These are phyloP conservation scores for Abortiporus biennis DNA, from an alignment of 1,284 basidiomycete species.

Conservation along the genomic window DNA sequence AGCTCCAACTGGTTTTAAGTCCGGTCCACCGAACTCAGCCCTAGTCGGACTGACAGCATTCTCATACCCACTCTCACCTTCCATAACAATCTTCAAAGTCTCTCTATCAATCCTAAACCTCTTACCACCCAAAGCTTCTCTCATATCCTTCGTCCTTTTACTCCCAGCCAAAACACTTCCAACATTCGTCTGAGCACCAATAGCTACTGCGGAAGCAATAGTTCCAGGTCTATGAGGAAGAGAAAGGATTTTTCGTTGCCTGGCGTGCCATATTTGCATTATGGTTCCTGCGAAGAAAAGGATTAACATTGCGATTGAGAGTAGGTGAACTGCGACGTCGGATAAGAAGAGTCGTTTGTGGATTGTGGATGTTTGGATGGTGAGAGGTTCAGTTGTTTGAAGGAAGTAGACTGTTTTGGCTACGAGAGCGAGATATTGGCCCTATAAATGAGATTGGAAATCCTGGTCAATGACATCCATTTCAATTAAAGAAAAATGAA, in stretches of 20 bases:
- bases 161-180: background rate
- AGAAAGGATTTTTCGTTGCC: background rate
- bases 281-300: background rate
- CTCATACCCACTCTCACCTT: too few species aligned
- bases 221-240: background rate
- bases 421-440: conserved; percentile 42
- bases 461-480: background rate
- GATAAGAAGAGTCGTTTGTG: conserved; percentile 3
- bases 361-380: conserved; percentile 34
- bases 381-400: conserved; percentile 25
- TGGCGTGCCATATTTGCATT: background rate
- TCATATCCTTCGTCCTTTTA: too few species aligned
- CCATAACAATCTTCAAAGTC: too few species aligned
- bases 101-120: conserved; percentile 1
- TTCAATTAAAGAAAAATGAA: background rate
- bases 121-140: background rate
- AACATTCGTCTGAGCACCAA: background rate
- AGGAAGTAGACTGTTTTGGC: conserved; percentile 47
- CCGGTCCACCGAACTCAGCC: too few species aligned
- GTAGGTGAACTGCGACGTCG: background rate
- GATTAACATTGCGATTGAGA: background rate
- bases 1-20: too few species aligned
- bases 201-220: background rate
- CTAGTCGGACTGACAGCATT: too few species aligned
- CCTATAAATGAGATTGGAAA: conserved; percentile 22